Base-by-base conservation (phyloP, 208 protist species). In the Blastocrithidia nonstop region DNA sequence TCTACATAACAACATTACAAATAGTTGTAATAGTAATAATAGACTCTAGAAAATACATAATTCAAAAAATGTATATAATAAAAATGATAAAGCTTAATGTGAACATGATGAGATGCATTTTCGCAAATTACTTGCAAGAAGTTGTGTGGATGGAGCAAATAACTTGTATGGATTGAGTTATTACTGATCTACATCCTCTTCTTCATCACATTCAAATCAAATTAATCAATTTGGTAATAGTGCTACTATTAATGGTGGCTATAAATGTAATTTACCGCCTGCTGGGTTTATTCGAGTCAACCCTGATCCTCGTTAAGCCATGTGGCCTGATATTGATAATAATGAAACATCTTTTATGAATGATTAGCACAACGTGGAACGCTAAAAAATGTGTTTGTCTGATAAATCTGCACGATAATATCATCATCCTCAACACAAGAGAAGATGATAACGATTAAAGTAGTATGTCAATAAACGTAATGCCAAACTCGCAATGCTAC, bases 131-230 rank as follows among this genome's bases (percentile, higher is more conserved):
- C n/a, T n/a, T n/a, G n/a, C n/a, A n/a, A n/a, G n/a, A n/a, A n/a
- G n/a, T n/a, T n/a, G 36, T 9, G 36, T 15, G 36, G 6, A 69
- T 27, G 63, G 64, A 25, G 54, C 42, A 17, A 61, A 71, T 41
- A 66, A 77, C 33, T 45, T 91, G 0, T 87, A 87, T 55, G 81
- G 81, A 0, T 56, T 91, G 7, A 69, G 63, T 24, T 80, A 85
- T 45, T 54, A 69, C 16, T 91, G 81, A n/a, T n/a, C n/a, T n/a
- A n/a, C n/a, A n/a, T n/a, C n/a, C n/a, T n/a, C n/a, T n/a, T n/a
- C n/a, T n/a, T n/a, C n/a, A n/a, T n/a, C n/a, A n/a, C n/a, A n/a
- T n/a, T n/a, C n/a, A n/a, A n/a, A n/a, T n/a, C n/a, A n/a, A n/a
- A n/a, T n/a, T n/a, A n/a, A n/a, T n/a, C n/a, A n/a, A n/a, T n/a